Percentiles rank a stretch among this genome's conserved stretches.
Evolutionary conservation across 805 yeast species (phyloP).

Genomic region (Zygotorulaspora florentina): DNA sequence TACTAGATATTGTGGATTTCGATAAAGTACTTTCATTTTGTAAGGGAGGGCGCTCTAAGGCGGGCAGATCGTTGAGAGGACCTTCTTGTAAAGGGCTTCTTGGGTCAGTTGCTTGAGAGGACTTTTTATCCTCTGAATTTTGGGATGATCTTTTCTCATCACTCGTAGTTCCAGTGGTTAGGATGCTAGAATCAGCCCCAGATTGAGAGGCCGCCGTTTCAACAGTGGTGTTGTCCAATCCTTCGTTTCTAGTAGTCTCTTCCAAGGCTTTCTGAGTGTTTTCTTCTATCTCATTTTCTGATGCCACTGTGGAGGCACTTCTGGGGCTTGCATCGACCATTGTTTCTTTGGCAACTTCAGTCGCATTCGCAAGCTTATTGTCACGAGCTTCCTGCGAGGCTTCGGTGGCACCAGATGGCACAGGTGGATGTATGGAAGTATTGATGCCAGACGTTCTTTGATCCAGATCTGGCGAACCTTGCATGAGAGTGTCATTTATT

Average conservation of each 20-base stretch:
- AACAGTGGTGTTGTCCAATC: constrained; percentile 1
- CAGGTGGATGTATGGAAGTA: too few relatives aligned
- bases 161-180: background rate
- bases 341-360: background rate
- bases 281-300: background rate
- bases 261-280: constrained; percentile 2
- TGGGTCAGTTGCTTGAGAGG: background rate
- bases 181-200: background rate
- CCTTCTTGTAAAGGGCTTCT: background rate
- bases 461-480: too few relatives aligned
- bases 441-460: too few relatives aligned
- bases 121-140: background rate
- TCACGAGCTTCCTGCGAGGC: background rate
- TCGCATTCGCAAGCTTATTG: background rate
- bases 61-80: background rate
- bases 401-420: too few relatives aligned
- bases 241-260: background rate
- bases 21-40: background rate
- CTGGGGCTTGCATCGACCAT: background rate
- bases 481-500: too few relatives aligned
- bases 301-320: background rate
- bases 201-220: constrained; percentile 5
- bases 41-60: background rate
- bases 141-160: background rate
- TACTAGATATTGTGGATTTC: background rate